Conservation (phyloP, 495 filamentous ascomycete genomes). For the Aspergillus ostianus region DNA sequence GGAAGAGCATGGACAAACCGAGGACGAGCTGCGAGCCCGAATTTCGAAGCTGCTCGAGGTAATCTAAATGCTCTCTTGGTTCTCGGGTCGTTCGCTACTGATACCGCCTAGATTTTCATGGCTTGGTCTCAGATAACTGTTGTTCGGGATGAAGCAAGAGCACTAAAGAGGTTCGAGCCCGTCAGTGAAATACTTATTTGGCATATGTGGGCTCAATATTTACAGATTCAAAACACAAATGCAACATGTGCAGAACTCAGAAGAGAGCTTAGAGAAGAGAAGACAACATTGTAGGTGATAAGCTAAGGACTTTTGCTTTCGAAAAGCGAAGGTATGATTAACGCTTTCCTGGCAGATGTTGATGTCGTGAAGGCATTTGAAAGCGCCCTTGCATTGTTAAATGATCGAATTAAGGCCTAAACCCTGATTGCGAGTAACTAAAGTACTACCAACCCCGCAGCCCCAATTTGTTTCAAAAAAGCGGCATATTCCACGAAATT, state of each 20-base stretch:
- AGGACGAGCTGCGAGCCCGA: slow-evolving; percentile 62
- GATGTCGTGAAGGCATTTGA: slow-evolving; percentile 81
- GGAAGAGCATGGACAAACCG: slow-evolving; percentile 53
- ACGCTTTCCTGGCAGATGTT: slow-evolving; percentile 50
- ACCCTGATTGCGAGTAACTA: background rate
- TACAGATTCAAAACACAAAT: slow-evolving; percentile 72
- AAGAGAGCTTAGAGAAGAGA: slow-evolving; percentile 65
- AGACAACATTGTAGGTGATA: slow-evolving; percentile 67
- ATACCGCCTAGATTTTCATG: slow-evolving; percentile 58
- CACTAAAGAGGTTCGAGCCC: slow-evolving; percentile 56
- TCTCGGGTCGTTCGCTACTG: slow-evolving; percentile 8
- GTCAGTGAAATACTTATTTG: slow-evolving; percentile 2
- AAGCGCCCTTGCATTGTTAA: slow-evolving; percentile 68
- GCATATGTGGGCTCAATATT: slow-evolving; percentile 2
- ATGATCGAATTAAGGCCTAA: slow-evolving; percentile 31
- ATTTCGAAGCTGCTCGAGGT: slow-evolving; percentile 63
- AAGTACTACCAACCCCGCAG: background rate
- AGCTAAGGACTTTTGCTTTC: slow-evolving; percentile 1
- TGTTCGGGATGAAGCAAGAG: slow-evolving; percentile 67
- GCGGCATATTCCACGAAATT: background rate
- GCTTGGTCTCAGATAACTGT: slow-evolving; percentile 66
- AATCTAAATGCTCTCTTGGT: slow-evolving; percentile 6
- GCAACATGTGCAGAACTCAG: slow-evolving; percentile 67
- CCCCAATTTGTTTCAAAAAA: background rate
- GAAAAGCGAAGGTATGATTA: background rate